Percentiles rank a stretch among this genome's conserved stretches.
These are phyloP conservation scores for Pouteria campechiana DNA, from an alignment of 179 eudicot species.

Conservation along the genomic window DNA sequence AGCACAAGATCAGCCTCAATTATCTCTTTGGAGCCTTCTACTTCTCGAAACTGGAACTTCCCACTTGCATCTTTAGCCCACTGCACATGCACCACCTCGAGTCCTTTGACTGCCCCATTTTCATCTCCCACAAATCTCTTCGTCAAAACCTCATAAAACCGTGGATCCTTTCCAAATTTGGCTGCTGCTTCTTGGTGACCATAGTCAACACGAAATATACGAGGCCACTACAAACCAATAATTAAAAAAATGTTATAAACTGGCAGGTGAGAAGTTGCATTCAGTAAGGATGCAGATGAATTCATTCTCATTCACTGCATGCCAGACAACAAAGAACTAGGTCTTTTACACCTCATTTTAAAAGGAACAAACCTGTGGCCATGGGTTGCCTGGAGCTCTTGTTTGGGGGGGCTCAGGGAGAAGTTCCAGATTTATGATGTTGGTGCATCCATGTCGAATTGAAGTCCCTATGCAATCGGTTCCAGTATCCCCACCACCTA, in stretches of 20 bases:
- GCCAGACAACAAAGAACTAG: background rate
- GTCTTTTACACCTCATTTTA: background rate
- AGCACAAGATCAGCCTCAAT: conserved; percentile 83
- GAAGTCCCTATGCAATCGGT: conserved; percentile 98
- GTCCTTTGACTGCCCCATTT: conserved; percentile 71
- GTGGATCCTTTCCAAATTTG: conserved; percentile 95
- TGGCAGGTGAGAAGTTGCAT: background rate
- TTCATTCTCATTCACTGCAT: background rate
- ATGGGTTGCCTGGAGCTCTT: conserved; percentile 94
- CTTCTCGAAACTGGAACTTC: conserved; percentile 69
- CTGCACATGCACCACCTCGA: conserved; percentile 68
- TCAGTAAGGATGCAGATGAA: background rate
- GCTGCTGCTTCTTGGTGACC: conserved; percentile 93
- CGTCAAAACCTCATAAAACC: conserved; percentile 80
- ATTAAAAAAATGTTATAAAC: background rate
- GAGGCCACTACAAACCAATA: conserved; percentile 77
- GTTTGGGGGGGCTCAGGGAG: conserved; percentile 82
- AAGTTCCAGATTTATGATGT: conserved; percentile 74
- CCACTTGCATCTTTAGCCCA: conserved; percentile 97
- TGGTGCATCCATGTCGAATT: conserved; percentile 85
- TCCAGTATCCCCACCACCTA: conserved; percentile 99
- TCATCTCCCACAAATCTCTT: conserved; percentile 85
- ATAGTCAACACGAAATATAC: conserved; percentile 88
- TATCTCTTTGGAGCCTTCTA: conserved; percentile 73
- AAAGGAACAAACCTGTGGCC: conserved; percentile 80